These are phyloP conservation scores for Diaporthe sp. DNA, from an alignment of 2,329 filamentous ascomycete species.

Conservation along the genomic window DNA sequence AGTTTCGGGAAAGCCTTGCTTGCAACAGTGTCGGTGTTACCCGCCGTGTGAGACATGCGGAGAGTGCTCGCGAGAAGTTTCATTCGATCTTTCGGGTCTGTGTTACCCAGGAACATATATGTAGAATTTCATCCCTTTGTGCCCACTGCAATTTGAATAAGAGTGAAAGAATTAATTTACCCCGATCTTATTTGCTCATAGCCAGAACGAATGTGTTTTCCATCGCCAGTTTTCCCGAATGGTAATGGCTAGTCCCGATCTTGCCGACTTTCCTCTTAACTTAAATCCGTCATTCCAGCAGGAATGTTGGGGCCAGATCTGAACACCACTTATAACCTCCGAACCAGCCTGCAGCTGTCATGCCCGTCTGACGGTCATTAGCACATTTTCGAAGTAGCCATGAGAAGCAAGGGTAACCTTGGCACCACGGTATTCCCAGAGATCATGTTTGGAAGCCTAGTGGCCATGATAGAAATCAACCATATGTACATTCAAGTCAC, in stretches of 20 bases:
- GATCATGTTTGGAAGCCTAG: background rate
- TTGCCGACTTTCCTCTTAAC: background rate
- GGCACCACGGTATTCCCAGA: background rate
- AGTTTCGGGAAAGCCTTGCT: background rate
- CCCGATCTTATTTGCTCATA: background rate
- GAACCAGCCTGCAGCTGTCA: background rate
- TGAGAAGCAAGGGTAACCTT: background rate
- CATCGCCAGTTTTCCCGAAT: background rate
- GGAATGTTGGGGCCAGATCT: background rate
- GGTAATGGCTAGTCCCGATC: background rate
- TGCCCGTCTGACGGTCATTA: background rate
- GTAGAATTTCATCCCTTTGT: background rate
- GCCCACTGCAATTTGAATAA: accelerated
- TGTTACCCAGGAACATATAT: background rate
- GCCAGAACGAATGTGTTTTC: background rate
- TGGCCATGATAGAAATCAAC: background rate
- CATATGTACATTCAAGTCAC: background rate
- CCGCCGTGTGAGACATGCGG: background rate
- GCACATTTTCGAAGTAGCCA: background rate
- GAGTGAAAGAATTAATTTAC: background rate
- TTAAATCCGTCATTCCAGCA: background rate
- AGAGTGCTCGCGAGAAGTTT: background rate
- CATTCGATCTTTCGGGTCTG: constrained; percentile 10
- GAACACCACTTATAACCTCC: background rate
- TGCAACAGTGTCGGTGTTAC: constrained; percentile 3